phyloP scores from a whole-genome alignment of 495 filamentous ascomycete genomes.

The Clavariopsis aquatica region DNA sequence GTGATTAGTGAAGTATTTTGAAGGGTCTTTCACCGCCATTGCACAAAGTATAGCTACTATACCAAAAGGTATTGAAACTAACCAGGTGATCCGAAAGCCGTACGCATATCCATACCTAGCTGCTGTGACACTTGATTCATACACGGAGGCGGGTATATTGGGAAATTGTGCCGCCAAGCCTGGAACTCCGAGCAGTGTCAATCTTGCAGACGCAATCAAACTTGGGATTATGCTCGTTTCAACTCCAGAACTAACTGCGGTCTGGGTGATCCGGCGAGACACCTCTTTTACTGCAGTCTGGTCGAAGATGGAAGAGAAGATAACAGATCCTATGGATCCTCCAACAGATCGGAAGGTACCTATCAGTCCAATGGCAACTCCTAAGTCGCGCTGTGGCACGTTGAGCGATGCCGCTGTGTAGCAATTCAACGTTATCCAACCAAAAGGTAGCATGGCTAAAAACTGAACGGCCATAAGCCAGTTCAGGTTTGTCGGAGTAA shows the following conservation, averaged over 20 bases:
- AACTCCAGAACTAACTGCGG: slow-evolving; percentile 49
- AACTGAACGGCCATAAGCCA: slow-evolving; percentile 44
- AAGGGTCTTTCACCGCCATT: slow-evolving; percentile 39
- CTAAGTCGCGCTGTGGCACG: slow-evolving; percentile 42
- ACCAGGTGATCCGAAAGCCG: slow-evolving; percentile 43
- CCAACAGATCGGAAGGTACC: slow-evolving; percentile 41
- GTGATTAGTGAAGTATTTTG: slow-evolving; percentile 43
- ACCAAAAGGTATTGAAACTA: slow-evolving; percentile 44
- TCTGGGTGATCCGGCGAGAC: slow-evolving; percentile 44
- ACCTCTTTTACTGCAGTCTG: slow-evolving; percentile 47
- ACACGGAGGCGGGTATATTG: slow-evolving; percentile 40
- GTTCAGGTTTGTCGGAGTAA: slow-evolving; percentile 40
- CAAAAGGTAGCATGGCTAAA: slow-evolving; percentile 43
- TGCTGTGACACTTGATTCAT: slow-evolving; percentile 27
- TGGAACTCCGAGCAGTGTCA: slow-evolving; percentile 44
- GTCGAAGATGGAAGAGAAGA: slow-evolving; percentile 52
- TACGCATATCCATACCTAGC: slow-evolving; percentile 42
- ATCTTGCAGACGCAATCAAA: slow-evolving; percentile 46
- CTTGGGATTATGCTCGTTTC: slow-evolving; percentile 44
- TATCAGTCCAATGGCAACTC: slow-evolving; percentile 47
- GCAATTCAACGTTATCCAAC: slow-evolving; percentile 43
- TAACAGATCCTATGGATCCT: slow-evolving; percentile 42
- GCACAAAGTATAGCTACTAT: slow-evolving; percentile 40
- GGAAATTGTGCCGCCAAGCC: slow-evolving; percentile 43
- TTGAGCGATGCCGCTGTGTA: slow-evolving; percentile 43